These are phyloP conservation scores for Leishmania aethiopica DNA, from an alignment of 208 protist genomes.

Conservation along the genomic window DNA sequence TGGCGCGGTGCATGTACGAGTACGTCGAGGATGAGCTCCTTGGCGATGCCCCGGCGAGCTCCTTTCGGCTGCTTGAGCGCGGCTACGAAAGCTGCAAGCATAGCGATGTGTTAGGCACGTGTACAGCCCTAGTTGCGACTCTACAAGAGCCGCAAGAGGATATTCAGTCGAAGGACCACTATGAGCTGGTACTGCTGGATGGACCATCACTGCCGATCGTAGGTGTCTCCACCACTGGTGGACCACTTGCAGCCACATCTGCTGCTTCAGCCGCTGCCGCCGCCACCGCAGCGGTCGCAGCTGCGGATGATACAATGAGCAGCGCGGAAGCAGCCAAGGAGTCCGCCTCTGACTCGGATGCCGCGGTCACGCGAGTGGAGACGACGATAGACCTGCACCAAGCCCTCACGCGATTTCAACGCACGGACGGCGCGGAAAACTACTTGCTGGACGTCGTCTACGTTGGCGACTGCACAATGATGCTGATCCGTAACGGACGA, in stretches of 20 bases:
- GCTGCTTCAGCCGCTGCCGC: not conserved
- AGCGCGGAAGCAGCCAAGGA: not conserved
- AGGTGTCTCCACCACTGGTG: not conserved
- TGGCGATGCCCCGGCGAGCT: conserved; percentile 53
- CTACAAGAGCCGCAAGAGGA: conserved; percentile 51
- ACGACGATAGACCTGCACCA: conserved; percentile 19
- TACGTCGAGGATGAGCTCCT: conserved; percentile 70
- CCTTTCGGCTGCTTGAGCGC: conserved; percentile 52
- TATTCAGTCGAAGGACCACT: conserved; percentile 46
- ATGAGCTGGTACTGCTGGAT: conserved; percentile 32
- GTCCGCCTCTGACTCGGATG: not conserved
- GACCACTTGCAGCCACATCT: not conserved
- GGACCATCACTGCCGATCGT: conserved; percentile 4
- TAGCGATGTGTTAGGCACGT: conserved; percentile 61
- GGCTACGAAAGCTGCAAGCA: conserved; percentile 57
- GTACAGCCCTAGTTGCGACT: conserved; percentile 67
- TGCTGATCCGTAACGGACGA: conserved; percentile 56
- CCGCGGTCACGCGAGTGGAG: not conserved
- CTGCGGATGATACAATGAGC: not conserved
- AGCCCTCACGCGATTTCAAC: not conserved
- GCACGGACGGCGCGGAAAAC: conserved; percentile 30
- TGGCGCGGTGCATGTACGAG: conserved; percentile 66
- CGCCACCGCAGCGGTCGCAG: not conserved
- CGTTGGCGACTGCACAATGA: conserved; percentile 65
- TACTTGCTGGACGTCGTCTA: conserved; percentile 57